phyloP scores from a whole-genome alignment of 768 basidiomycete genomes.

The Flagelloscypha sp. region DNA sequence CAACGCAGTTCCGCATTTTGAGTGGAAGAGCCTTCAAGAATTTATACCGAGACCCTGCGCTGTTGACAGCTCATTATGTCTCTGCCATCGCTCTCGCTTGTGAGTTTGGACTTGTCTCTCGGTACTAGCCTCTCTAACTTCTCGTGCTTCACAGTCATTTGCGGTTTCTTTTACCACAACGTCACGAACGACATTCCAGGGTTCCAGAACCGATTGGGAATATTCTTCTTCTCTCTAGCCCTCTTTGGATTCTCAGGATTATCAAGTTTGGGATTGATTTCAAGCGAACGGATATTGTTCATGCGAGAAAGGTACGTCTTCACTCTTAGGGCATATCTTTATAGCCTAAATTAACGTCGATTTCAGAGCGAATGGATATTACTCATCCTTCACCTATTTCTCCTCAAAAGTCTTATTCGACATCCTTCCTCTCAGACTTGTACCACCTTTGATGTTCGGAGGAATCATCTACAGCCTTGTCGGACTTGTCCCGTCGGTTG shows the following conservation, averaged over 20 bases:
- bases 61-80: slow-evolving; percentile 85
- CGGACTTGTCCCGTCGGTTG: slow-evolving; percentile 85
- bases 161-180: slow-evolving; percentile 88
- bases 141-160: slow-evolving; percentile 51
- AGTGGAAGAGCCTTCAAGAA: slow-evolving; percentile 98
- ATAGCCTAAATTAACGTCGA: slow-evolving; percentile 1
- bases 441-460: slow-evolving; percentile 92
- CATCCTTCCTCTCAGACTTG: slow-evolving; percentile 86
- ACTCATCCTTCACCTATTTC: slow-evolving; percentile 95
- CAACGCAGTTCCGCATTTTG: slow-evolving; percentile 87
- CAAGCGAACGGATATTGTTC: slow-evolving; percentile 91
- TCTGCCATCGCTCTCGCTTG: slow-evolving; percentile 78
- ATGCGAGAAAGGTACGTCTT: slow-evolving; percentile 85
- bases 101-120: slow-evolving; percentile 30
- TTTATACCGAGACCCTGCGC: slow-evolving; percentile 86
- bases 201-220: slow-evolving; percentile 90
- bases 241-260: slow-evolving; percentile 96
- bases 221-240: slow-evolving; percentile 97
- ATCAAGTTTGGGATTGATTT: slow-evolving; percentile 88
- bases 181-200: slow-evolving; percentile 94
- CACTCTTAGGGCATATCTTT: not conserved
- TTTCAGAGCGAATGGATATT: slow-evolving; percentile 89
- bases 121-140: slow-evolving; percentile 1
- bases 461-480: slow-evolving; percentile 93
- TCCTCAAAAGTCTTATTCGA: slow-evolving; percentile 96